Evolutionary conservation across 129 eudicot species (phyloP).

Genomic region (Flaveria bidentis): DNA sequence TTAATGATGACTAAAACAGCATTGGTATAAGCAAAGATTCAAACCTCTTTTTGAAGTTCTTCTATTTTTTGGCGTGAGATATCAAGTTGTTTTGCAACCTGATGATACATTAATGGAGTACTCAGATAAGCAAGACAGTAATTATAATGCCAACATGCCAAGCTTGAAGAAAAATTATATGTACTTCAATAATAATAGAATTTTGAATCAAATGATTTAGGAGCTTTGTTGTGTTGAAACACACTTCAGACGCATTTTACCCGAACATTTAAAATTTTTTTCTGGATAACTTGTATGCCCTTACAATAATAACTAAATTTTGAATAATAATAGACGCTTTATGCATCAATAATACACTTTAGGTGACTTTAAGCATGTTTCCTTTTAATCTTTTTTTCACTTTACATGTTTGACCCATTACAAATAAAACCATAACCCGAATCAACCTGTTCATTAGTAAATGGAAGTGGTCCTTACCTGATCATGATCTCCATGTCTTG

Average conservation of each 20-base stretch:
- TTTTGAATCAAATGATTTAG: neutral
- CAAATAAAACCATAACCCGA: neutral
- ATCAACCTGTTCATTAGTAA: neutral
- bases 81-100: constrained; percentile 54
- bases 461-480: constrained; percentile 42
- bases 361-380: neutral
- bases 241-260: neutral
- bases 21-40: constrained; percentile 27
- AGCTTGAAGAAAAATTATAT: neutral
- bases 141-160: constrained; percentile 2
- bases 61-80: constrained; percentile 56
- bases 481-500: constrained; percentile 53
- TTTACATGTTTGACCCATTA: neutral
- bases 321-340: neutral
- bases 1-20: constrained; percentile 3
- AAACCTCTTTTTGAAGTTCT: constrained; percentile 80
- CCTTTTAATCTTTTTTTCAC: neutral
- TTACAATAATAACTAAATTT: neutral
- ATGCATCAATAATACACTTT: neutral
- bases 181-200: neutral
- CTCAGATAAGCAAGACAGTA: constrained; percentile 14
- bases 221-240: neutral
- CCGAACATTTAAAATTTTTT: neutral
- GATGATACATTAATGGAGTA: constrained; percentile 24
- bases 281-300: neutral